phyloP scores from a whole-genome alignment of 495 filamentous ascomycete species.

The Daldinia loculata region DNA sequence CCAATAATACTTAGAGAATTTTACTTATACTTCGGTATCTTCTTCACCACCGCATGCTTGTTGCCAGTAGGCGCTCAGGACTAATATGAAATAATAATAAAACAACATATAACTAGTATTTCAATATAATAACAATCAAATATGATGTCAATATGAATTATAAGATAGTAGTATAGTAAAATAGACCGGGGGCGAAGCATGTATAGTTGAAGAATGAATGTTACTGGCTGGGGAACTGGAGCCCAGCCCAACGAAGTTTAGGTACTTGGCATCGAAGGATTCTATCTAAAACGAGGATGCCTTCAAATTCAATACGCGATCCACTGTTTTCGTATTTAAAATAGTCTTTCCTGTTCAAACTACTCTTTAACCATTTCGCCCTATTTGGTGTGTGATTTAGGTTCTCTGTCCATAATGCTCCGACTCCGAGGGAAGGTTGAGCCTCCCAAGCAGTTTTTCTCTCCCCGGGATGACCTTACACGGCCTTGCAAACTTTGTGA shows the following conservation, averaged over 20 bases:
- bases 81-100: background rate
- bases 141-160: background rate
- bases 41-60: background rate
- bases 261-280: background rate
- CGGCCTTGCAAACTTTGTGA: background rate
- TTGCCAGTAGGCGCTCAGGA: background rate
- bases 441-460: constrained; percentile 1
- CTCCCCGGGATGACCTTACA: background rate
- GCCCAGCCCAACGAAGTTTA: background rate
- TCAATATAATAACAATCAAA: background rate
- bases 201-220: background rate
- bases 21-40: background rate
- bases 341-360: background rate
- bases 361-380: background rate
- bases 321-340: background rate
- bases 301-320: background rate
- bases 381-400: too few relatives aligned
- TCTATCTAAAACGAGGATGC: background rate
- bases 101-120: background rate
- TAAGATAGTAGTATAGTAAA: background rate
- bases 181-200: background rate
- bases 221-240: background rate
- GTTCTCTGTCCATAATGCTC: constrained; percentile 1
- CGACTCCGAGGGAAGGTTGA: constrained; percentile 10
- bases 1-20: background rate